phyloP scores from a whole-genome alignment of 352 stramenopile species.

The Phytophthora citrophthora region DNA sequence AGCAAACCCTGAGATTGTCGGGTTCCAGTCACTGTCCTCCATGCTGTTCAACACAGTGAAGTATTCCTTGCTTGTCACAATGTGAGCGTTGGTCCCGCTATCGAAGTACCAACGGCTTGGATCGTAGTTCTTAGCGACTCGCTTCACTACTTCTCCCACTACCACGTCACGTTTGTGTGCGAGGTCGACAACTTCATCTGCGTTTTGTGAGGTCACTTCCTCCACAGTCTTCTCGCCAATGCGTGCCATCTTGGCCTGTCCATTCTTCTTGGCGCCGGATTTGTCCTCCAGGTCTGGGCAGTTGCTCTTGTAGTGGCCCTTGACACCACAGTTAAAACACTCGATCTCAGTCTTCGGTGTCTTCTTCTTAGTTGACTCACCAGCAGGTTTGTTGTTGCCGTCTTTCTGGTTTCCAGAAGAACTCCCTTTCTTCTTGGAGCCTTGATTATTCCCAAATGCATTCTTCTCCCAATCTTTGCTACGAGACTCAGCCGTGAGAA shows the following conservation, averaged over 20 bases:
- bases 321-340: not conserved
- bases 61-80: constrained; percentile 20
- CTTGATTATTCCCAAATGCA: not conserved
- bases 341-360: not conserved
- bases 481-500: not conserved
- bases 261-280: not conserved
- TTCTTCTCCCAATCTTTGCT: constrained; percentile 1
- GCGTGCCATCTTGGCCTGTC: constrained; percentile 1
- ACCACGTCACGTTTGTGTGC: constrained; percentile 3
- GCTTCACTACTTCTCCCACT: constrained; percentile 1
- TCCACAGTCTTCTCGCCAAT: not conserved
- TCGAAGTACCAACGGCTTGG: constrained; percentile 20
- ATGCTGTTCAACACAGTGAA: constrained; percentile 15
- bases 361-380: not conserved
- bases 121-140: not conserved
- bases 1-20: constrained; percentile 6
- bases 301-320: not conserved
- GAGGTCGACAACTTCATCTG: too few relatives aligned
- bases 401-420: not conserved
- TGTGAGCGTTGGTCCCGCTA: constrained; percentile 19
- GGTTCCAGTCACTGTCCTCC: constrained; percentile 24
- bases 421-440: not conserved
- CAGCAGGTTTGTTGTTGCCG: not conserved
- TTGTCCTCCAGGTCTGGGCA: not conserved
- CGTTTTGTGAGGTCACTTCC: too few relatives aligned